These are phyloP conservation scores for Skeletonema costatum DNA, from an alignment of 108 stramenopile species.

Conservation along the genomic window DNA sequence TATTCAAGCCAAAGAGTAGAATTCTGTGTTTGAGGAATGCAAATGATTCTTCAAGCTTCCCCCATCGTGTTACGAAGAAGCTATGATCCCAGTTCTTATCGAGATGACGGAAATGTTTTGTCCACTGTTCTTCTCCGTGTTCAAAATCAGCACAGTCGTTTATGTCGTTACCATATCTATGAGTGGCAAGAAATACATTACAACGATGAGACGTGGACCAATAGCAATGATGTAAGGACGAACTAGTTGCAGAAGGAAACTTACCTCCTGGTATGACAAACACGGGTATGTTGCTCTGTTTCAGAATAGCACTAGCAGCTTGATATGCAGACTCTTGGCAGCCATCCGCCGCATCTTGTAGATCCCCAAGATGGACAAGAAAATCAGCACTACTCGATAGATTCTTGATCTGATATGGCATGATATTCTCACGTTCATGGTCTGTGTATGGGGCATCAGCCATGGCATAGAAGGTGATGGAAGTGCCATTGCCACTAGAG, in stretches of 20 bases:
- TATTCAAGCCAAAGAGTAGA: constrained; percentile 51
- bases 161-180: constrained; percentile 57
- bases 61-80: constrained; percentile 13
- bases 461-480: constrained; percentile 18
- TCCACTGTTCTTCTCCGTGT: constrained; percentile 33
- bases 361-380: constrained; percentile 59
- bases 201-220: not conserved
- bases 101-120: constrained; percentile 19
- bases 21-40: constrained; percentile 45
- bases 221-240: not conserved
- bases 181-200: not conserved
- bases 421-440: constrained; percentile 6
- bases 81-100: constrained; percentile 53
- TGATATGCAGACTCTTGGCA: constrained; percentile 4
- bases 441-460: constrained; percentile 17
- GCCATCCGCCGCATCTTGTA: constrained; percentile 21
- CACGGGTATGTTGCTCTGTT: constrained; percentile 35
- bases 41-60: constrained; percentile 38
- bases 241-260: not conserved
- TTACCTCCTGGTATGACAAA: constrained; percentile 47
- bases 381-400: constrained; percentile 49
- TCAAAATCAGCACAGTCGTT: constrained; percentile 50
- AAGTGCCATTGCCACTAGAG: not conserved
- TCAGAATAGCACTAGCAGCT: constrained; percentile 26
- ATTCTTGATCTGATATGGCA: not conserved